A percentile compares a stretch with the other conserved stretches of the same genome.
Evolutionary conservation across 2,329 filamentous ascomycete genomes (phyloP).

Genomic region (Sclerotinia subarctica): DNA sequence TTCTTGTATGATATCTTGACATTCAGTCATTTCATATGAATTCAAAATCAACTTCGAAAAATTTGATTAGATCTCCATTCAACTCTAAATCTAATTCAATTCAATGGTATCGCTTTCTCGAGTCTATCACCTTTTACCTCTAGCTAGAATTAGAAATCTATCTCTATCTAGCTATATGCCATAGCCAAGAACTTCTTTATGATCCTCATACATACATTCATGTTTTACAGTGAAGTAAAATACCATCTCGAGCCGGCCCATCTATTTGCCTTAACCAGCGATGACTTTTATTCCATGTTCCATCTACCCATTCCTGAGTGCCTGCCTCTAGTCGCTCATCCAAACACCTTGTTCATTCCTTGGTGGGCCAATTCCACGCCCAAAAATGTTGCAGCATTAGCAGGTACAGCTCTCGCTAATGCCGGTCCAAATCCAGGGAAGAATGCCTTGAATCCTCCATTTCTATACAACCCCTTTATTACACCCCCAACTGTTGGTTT

Average conservation of each 20-base stretch:
- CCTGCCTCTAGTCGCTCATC: slow-evolving; percentile 32
- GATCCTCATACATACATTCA: neutral
- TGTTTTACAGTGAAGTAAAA: neutral
- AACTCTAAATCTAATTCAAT: neutral
- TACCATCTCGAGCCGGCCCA: neutral
- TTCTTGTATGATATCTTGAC: no score
- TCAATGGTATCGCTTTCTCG: neutral
- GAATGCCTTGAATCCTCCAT: slow-evolving; percentile 84
- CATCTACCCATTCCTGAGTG: neutral
- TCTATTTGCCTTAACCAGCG: neutral
- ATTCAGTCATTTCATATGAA: no score
- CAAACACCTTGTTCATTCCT: slow-evolving; percentile 75
- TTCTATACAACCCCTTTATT: slow-evolving; percentile 76
- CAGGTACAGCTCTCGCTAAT: slow-evolving; percentile 86
- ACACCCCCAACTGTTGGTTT: slow-evolving; percentile 77
- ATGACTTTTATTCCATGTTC: neutral
- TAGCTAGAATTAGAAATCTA: neutral
- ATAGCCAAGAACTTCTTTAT: neutral
- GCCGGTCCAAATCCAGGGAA: slow-evolving; percentile 96
- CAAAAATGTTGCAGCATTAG: slow-evolving; percentile 92
- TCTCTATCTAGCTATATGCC: neutral
- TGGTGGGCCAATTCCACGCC: slow-evolving; percentile 82
- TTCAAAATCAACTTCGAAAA: neutral
- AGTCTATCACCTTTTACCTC: slow-evolving; percentile 3
- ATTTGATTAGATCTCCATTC: no score